A percentile compares a stretch with the other conserved stretches of the same genome.
phyloP scores from a whole-genome alignment of 2,329 filamentous ascomycete genomes.

The Ceratocystis destructans region DNA sequence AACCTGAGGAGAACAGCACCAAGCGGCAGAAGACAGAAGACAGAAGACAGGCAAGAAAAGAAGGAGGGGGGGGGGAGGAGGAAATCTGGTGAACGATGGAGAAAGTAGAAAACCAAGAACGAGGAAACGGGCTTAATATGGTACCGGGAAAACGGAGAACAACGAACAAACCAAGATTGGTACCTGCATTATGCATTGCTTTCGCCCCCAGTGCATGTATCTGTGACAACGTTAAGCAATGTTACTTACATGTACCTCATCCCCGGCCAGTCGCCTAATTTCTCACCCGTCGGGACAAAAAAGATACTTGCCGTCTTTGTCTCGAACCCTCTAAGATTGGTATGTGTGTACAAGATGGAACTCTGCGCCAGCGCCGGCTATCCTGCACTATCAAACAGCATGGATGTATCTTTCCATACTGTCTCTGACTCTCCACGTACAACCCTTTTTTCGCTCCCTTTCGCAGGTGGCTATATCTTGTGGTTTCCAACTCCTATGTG shows the following conservation, averaged over 20 bases:
- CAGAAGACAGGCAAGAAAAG: neutral
- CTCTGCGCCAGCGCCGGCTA: neutral
- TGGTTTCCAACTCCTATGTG: neutral
- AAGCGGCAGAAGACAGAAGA: neutral
- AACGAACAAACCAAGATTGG: neutral
- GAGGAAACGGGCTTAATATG: neutral
- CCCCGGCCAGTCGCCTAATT: neutral
- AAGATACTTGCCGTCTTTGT: neutral
- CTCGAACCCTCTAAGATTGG: neutral
- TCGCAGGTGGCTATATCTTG: neutral
- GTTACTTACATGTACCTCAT: neutral
- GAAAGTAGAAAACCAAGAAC: neutral
- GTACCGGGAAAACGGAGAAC: neutral
- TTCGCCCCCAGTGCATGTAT: neutral
- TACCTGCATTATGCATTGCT: neutral
- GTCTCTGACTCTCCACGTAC: neutral
- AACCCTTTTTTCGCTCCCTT: neutral
- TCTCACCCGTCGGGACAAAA: neutral
- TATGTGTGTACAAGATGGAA: conserved; percentile 1
- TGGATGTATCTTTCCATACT: neutral
- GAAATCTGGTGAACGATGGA: neutral
- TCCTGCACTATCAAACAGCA: neutral
- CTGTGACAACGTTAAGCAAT: neutral
- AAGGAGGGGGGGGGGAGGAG: neutral
- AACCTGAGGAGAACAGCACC: neutral